These are phyloP conservation scores for Diplodia scrobiculata DNA, from an alignment of 2,329 filamentous ascomycete genomes.

Conservation along the genomic window DNA sequence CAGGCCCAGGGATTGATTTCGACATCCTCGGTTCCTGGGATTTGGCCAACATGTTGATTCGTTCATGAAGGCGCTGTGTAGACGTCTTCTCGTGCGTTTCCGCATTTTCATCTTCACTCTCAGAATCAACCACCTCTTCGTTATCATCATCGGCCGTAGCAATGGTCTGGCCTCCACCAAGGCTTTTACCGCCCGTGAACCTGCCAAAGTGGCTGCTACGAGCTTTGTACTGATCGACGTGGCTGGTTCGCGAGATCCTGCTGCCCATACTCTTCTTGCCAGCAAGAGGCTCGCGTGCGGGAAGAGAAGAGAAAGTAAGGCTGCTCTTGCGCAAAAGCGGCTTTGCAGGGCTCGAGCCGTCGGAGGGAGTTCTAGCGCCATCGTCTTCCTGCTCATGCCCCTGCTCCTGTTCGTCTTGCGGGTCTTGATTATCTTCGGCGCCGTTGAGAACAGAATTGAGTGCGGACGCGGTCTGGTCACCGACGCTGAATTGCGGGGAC, in stretches of 20 bases:
- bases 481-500: conserved; percentile 41
- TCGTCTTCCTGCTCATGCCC: conserved; percentile 46
- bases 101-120: conserved; percentile 52
- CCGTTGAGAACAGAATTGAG: conserved; percentile 36
- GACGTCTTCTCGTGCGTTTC: conserved; percentile 79
- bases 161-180: conserved; percentile 53
- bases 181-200: conserved; percentile 69
- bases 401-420: conserved; percentile 44
- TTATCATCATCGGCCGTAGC: conserved; percentile 44
- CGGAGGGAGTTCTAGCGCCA: conserved; percentile 64
- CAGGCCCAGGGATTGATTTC: conserved; percentile 46
- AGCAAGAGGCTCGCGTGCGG: conserved; percentile 82
- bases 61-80: conserved; percentile 89
- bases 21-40: conserved; percentile 50
- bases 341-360: conserved; percentile 72
- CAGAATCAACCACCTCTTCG: conserved; percentile 44
- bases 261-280: conserved; percentile 79
- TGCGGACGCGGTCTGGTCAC: conserved; percentile 40
- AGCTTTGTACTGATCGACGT: conserved; percentile 65
- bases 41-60: conserved; percentile 75
- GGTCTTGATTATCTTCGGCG: conserved; percentile 37
- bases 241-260: conserved; percentile 73
- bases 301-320: conserved; percentile 88
- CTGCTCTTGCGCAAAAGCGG: conserved; percentile 88
- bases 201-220: conserved; percentile 73